Conservation (phyloP, 257 asterid species). For the Jacaranda copaia region DNA sequence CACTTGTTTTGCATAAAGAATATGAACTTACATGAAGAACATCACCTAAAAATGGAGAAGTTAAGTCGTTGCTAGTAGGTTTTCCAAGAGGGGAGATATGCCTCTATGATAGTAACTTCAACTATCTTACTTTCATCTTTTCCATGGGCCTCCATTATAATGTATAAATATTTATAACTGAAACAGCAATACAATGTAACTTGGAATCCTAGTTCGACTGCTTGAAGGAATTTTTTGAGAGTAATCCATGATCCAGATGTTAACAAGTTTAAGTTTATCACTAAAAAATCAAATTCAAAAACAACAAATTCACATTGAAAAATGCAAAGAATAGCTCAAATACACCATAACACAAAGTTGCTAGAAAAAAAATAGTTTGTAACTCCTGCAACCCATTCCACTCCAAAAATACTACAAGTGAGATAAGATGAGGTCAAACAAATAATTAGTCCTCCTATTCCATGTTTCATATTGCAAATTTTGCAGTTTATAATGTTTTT, state of each 20-base stretch:
- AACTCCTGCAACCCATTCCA: no score
- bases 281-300: background rate
- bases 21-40: slow-evolving; percentile 17
- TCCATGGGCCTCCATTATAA: slow-evolving; percentile 25
- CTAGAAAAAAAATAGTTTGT: no score
- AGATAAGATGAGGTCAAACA: no score
- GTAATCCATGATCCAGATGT: background rate
- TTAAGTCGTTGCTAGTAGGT: background rate
- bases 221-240: background rate
- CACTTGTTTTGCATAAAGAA: background rate
- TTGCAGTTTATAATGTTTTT: no score
- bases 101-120: background rate
- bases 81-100: background rate
- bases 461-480: no score
- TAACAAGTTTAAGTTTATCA: background rate
- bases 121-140: slow-evolving; percentile 7
- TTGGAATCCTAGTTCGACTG: background rate
- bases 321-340: background rate
- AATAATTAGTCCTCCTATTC: no score
- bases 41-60: slow-evolving; percentile 4
- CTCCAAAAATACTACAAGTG: no score
- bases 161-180: background rate
- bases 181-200: background rate
- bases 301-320: background rate
- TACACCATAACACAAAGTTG: no score